Base-by-base conservation (phyloP, 1,139 yeast genomes). In the Zhuliangozyma parablackwelliae region DNA sequence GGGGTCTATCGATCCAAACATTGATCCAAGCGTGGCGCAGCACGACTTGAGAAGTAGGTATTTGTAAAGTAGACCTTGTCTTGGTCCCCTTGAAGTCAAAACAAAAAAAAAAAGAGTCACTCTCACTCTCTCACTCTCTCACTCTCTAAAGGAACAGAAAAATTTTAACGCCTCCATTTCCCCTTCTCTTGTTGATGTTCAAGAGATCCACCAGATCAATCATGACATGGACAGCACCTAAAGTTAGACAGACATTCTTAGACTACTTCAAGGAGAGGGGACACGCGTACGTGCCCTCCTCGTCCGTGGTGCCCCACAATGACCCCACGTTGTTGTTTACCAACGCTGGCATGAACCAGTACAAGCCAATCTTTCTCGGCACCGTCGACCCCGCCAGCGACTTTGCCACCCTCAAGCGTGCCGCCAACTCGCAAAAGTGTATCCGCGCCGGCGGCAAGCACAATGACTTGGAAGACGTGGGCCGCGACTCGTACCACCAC, bases 361-460 rank as follows among this genome's bases (percentile, higher is more conserved):
- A 89, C 66, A 92, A 92, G 65, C 96, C 97, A 16, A 90, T 92
- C 50, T 92, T 92, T 61, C 72, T 89, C 54, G 99, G 99, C 38
- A 90, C 97, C 4, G 97, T 88, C 32, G 97, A 94, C 51, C 98
- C 98, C 29, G 71, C 92, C 21, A 83, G 95, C 30, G 94, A 88
- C 36, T 84, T 92, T 53, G 83, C 88, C 52, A 72, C 71, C 46
- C 73, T 92, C 63, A 87, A 84, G 58, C 78, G 97, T 53, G 96
- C 98, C 32, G 85, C 78, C 53, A 92, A 92, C 72, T 88, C 97
- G 11, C 99, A 92, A 59, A 92, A 92, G 66, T 92, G 97, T 77
- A 90, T 92, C 54, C 82, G 99, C 69, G 99, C 99, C 30, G 99
- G 99, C 62, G 99, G 99, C 61, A 92, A 92, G 65, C 99, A 92